A percentile compares a stretch with the other conserved stretches of the same genome.
phyloP scores from a whole-genome alignment of 805 yeast genomes.

The Ogataea trehalophila region DNA sequence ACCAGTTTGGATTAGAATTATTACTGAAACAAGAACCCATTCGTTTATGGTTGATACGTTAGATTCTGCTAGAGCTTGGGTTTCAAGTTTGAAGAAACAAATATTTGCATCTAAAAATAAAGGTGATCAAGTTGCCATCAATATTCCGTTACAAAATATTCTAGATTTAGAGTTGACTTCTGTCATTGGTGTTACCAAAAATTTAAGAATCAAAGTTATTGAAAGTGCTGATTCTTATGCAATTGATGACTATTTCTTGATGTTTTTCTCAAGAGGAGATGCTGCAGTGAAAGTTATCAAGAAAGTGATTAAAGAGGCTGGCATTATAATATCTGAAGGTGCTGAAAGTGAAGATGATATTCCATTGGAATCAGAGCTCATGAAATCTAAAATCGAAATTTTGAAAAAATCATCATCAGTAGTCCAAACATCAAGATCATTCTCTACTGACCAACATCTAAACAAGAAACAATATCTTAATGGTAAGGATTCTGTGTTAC shows the following conservation, averaged over 20 bases:
- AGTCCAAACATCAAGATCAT: constrained; percentile 19
- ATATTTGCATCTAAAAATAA: constrained; percentile 70
- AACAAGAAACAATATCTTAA: background rate
- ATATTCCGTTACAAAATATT: constrained; percentile 69
- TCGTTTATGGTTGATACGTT: constrained; percentile 69
- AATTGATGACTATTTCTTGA: constrained; percentile 64
- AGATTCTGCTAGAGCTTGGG: constrained; percentile 78
- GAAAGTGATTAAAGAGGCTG: constrained; percentile 33
- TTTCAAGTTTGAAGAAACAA: constrained; percentile 63
- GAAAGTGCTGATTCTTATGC: constrained; percentile 50
- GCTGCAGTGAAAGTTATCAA: constrained; percentile 38
- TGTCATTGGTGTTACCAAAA: constrained; percentile 52
- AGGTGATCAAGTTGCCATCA: constrained; percentile 68
- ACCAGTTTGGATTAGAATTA: constrained; percentile 50
- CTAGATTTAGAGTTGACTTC: constrained; percentile 53
- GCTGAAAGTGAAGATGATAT: constrained; percentile 20
- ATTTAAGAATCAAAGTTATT: constrained; percentile 55
- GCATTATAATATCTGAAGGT: constrained; percentile 22
- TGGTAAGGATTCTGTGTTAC: background rate
- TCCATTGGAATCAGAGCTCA: constrained; percentile 11
- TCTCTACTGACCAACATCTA: background rate
- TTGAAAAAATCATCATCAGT: constrained; percentile 21
- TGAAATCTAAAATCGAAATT: constrained; percentile 22
- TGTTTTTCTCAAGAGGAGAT: constrained; percentile 55
- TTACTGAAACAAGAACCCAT: constrained; percentile 53